A percentile compares a stretch with the other conserved stretches of the same genome.
These are phyloP conservation scores for Dendrocalamus latiflorus DNA, from an alignment of 202 grass and related monocot genomes.

Conservation along the genomic window DNA sequence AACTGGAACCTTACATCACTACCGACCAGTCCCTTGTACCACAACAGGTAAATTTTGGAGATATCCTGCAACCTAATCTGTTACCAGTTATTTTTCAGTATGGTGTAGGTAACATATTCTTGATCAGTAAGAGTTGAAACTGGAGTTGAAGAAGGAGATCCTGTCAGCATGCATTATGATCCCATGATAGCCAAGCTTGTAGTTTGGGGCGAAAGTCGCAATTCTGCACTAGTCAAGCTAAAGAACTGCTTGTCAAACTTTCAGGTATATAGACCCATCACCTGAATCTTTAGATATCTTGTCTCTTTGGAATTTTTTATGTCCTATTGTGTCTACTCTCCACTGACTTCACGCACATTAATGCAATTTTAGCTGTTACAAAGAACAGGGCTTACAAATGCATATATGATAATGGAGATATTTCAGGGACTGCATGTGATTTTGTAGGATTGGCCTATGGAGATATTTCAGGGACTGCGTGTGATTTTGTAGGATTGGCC, in stretches of 20 bases:
- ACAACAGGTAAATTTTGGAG: constrained; percentile 46
- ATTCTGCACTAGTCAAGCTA: constrained; percentile 75
- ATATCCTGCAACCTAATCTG: background rate
- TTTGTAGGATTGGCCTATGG: background rate
- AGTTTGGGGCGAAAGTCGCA: constrained; percentile 84
- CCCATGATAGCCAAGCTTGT: constrained; percentile 99
- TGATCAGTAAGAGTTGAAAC: constrained; percentile 93
- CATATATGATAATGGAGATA: background rate
- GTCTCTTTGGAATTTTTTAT: background rate
- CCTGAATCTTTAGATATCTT: background rate
- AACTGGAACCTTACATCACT: constrained; percentile 86
- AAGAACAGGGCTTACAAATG: background rate
- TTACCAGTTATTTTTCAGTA: constrained; percentile 2
- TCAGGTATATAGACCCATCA: constrained; percentile 49
- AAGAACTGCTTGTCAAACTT: constrained; percentile 80
- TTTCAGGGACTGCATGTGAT: background rate
- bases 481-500: too few species aligned
- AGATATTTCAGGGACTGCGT: too few species aligned
- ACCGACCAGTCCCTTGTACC: constrained; percentile 50
- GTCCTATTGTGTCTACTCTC: background rate
- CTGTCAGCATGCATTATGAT: constrained; percentile 98
- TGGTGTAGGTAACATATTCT: constrained; percentile 21
- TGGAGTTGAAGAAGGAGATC: constrained; percentile 95
- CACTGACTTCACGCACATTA: background rate
- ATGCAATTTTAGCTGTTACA: background rate